Conservation (phyloP, 2,329 filamentous ascomycete species). For the Dryadomyces quercivorus region DNA sequence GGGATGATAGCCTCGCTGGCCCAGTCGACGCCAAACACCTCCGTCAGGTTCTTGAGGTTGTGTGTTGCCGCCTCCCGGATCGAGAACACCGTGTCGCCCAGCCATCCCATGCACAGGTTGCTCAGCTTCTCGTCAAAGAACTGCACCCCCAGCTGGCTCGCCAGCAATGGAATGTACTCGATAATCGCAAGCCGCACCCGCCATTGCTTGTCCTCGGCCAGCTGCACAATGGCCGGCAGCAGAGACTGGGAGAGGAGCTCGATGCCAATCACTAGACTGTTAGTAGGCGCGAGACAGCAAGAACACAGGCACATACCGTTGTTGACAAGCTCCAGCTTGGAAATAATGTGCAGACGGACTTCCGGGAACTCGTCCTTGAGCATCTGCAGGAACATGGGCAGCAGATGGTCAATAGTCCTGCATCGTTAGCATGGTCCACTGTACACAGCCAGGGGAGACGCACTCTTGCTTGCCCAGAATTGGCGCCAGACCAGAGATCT, state of each 20-base stretch:
- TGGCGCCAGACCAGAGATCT: constrained; percentile 92
- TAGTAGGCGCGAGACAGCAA: no score
- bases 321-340: constrained; percentile 97
- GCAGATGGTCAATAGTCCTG: constrained; percentile 87
- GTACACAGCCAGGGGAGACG: constrained; percentile 4
- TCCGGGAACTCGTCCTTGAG: constrained; percentile 98
- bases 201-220: constrained; percentile 99
- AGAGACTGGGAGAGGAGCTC: constrained; percentile 93
- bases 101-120: constrained; percentile 93
- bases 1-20: constrained; percentile 94
- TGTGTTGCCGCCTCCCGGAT: constrained; percentile 95
- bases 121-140: constrained; percentile 98
- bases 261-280: constrained; percentile 74
- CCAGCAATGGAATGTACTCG: constrained; percentile 94
- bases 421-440: not conserved
- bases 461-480: constrained; percentile 97
- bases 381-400: constrained; percentile 99
- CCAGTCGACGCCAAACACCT: constrained; percentile 98
- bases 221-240: constrained; percentile 89
- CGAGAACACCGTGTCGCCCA: constrained; percentile 96
- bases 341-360: constrained; percentile 96
- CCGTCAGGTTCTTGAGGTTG: constrained; percentile 95
- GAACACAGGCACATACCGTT: constrained; percentile 46
- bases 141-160: constrained; percentile 87
- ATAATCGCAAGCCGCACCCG: constrained; percentile 95